Evolutionary conservation across 352 stramenopile species (phyloP).

Genomic region (Peronospora farinosa): DNA sequence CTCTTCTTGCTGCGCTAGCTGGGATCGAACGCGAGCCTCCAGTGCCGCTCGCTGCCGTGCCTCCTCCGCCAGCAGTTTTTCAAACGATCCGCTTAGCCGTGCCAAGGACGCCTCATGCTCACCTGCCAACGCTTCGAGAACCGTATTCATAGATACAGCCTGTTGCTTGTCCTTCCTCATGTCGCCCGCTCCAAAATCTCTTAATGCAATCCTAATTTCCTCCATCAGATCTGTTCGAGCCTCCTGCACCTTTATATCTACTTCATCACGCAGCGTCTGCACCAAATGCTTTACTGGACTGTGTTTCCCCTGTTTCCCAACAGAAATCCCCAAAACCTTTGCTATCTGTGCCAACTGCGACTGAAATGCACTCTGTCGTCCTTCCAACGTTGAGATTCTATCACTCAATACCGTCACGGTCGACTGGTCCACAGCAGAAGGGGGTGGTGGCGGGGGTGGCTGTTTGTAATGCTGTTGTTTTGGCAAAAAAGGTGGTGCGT

Average conservation of each 20-base stretch:
- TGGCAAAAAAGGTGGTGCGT: constrained; percentile 26
- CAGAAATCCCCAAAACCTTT: constrained; percentile 58
- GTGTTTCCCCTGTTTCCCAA: constrained; percentile 64
- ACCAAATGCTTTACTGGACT: constrained; percentile 63
- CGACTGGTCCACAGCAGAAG: constrained; percentile 9
- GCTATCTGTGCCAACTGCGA: constrained; percentile 77
- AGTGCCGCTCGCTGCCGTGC: constrained; percentile 52
- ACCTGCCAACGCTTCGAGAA: constrained; percentile 50
- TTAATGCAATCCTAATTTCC: constrained; percentile 17
- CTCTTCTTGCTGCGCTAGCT: constrained; percentile 63
- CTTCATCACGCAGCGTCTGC: constrained; percentile 66
- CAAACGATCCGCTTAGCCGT: constrained; percentile 60
- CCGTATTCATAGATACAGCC: constrained; percentile 28
- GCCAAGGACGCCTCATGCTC: constrained; percentile 70
- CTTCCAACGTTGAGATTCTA: constrained; percentile 74
- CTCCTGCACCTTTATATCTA: constrained; percentile 30
- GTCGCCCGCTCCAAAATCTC: constrained; percentile 1
- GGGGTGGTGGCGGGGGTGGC: constrained; percentile 1
- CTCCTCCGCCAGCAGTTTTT: constrained; percentile 53
- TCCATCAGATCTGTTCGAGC: constrained; percentile 5
- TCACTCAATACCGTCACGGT: constrained; percentile 49
- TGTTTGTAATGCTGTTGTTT: constrained; percentile 25
- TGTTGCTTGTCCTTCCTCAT: not conserved
- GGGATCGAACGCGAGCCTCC: constrained; percentile 50
- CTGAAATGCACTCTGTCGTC: constrained; percentile 76